These are phyloP conservation scores for Quercus lobata DNA, from an alignment of 331 rosid genomes.

Conservation along the genomic window DNA sequence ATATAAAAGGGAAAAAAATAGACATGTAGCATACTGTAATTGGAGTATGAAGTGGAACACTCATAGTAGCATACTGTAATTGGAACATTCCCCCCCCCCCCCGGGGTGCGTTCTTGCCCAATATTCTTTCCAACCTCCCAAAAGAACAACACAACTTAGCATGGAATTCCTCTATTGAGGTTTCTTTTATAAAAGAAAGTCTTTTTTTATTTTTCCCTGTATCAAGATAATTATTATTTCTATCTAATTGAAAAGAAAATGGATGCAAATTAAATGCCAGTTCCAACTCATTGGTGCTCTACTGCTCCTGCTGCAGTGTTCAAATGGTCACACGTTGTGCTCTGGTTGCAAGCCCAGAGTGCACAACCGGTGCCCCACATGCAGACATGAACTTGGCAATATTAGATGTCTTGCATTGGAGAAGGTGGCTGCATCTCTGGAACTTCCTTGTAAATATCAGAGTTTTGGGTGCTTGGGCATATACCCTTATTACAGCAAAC, in stretches of 20 bases:
- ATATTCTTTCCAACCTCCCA: too few relatives aligned
- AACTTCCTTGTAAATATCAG: constrained; percentile 86
- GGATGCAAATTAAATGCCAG: neutral
- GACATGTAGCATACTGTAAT: too few relatives aligned
- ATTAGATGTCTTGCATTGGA: constrained; percentile 89
- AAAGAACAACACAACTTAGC: too few relatives aligned
- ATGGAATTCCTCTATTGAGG: too few relatives aligned
- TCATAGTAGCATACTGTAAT: too few relatives aligned
- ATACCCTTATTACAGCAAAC: constrained; percentile 85
- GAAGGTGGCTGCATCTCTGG: constrained; percentile 87
- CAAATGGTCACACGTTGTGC: constrained; percentile 91
- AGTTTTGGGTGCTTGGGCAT: constrained; percentile 71
- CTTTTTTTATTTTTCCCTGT: neutral
- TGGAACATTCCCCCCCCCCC: neutral
- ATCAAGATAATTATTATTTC: constrained; percentile 6
- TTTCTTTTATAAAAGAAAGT: too few relatives aligned
- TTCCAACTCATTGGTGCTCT: neutral
- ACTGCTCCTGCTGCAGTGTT: constrained; percentile 52
- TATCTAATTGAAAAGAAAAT: neutral
- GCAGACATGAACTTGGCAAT: constrained; percentile 88
- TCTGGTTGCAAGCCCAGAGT: constrained; percentile 88
- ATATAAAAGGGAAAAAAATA: too few relatives aligned
- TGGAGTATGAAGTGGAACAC: too few relatives aligned
- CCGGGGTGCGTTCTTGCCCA: too few relatives aligned
- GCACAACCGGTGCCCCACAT: constrained; percentile 89